phyloP scores from a whole-genome alignment of 2,329 filamentous ascomycete species.

The Scorias spongiosa region DNA sequence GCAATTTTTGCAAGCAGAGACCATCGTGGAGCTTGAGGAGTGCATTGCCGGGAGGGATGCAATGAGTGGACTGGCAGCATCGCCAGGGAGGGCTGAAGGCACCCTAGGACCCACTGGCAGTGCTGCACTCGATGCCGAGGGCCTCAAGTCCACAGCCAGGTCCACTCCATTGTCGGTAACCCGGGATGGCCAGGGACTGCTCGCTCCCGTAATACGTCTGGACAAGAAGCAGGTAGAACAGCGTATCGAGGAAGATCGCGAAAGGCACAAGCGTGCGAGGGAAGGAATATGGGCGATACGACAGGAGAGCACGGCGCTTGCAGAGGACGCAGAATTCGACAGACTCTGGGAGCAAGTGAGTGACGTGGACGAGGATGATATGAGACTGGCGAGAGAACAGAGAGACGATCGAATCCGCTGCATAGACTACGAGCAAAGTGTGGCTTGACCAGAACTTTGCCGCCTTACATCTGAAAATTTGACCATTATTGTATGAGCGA shows the following conservation, averaged over 20 bases:
- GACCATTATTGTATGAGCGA: background rate
- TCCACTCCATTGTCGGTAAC: constrained; percentile 10
- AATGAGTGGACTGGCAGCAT: constrained; percentile 5
- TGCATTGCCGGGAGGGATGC: constrained; percentile 54
- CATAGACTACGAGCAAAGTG: constrained; percentile 23
- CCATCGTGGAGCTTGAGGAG: constrained; percentile 66
- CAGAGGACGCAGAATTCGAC: constrained; percentile 55
- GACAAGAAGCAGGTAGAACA: constrained; percentile 89
- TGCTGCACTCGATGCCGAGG: constrained; percentile 9
- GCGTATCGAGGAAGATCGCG: constrained; percentile 89
- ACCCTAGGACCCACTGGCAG: constrained; percentile 1
- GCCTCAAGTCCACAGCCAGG: background rate
- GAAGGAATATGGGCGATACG: constrained; percentile 84
- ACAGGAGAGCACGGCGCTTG: constrained; percentile 23
- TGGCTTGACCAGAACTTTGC: background rate
- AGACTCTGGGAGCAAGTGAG: constrained; percentile 79
- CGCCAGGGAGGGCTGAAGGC: background rate
- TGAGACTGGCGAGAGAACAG: constrained; percentile 62
- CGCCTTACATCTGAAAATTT: background rate
- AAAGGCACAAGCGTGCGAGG: constrained; percentile 78
- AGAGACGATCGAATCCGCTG: constrained; percentile 36
- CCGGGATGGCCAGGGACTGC: constrained; percentile 5
- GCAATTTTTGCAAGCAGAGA: constrained; percentile 56
- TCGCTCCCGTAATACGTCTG: constrained; percentile 29
- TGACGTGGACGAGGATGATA: constrained; percentile 78